These are phyloP conservation scores for Isatis lusitanica DNA, from an alignment of 441 rosid genomes.

Conservation along the genomic window DNA sequence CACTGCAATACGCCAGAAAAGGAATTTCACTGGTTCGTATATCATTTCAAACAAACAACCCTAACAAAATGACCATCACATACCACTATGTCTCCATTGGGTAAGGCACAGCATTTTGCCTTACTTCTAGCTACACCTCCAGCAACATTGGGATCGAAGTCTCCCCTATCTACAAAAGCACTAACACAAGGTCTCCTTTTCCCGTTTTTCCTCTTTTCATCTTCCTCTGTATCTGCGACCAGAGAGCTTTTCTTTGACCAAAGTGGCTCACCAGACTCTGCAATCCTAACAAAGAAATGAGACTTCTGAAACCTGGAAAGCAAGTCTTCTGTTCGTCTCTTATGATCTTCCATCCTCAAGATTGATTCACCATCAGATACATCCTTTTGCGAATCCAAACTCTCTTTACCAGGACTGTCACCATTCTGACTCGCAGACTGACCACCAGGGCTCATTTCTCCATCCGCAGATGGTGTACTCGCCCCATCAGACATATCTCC, in stretches of 20 bases:
- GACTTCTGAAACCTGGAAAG: constrained; percentile 86
- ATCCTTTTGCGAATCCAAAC: constrained; percentile 52
- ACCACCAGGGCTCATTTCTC: constrained; percentile 44
- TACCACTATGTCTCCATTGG: constrained; percentile 98
- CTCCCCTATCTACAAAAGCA: constrained; percentile 84
- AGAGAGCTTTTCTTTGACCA: constrained; percentile 75
- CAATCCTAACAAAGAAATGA: constrained; percentile 90
- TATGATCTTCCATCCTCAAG: constrained; percentile 87
- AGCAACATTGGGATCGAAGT: constrained; percentile 68
- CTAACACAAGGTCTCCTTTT: constrained; percentile 40
- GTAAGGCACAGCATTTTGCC: constrained; percentile 74
- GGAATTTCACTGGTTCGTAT: background rate
- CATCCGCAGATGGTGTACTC: constrained; percentile 44
- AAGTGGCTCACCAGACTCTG: constrained; percentile 80
- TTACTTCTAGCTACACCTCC: constrained; percentile 89
- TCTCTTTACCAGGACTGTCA: constrained; percentile 48
- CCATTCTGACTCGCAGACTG: constrained; percentile 51
- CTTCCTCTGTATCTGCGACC: constrained; percentile 36
- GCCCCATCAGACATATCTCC: constrained; percentile 47
- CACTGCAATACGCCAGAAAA: background rate
- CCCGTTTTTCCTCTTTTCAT: constrained; percentile 38
- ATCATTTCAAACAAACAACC: constrained; percentile 1
- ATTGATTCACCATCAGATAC: constrained; percentile 78
- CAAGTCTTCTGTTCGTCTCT: constrained; percentile 66
- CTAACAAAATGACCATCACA: constrained; percentile 37